A percentile compares a stretch with the other conserved stretches of the same genome.
These are phyloP conservation scores for Nigrograna mackinnonii DNA, from an alignment of 2,329 filamentous ascomycete species.

Conservation along the genomic window DNA sequence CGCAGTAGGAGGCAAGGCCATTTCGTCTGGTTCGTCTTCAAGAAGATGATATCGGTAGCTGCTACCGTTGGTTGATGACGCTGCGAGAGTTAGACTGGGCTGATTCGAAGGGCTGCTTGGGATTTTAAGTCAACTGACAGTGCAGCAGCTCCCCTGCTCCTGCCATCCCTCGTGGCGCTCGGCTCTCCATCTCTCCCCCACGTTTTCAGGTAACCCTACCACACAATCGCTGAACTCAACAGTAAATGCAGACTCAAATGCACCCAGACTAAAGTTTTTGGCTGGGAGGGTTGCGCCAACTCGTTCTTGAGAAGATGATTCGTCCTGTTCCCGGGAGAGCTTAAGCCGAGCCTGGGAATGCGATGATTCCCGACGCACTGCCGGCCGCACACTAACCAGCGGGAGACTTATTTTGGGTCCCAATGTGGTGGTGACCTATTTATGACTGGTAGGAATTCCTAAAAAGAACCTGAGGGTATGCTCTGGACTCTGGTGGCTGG, in stretches of 20 bases:
- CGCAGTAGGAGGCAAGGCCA: constrained; percentile 6
- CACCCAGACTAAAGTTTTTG: background rate
- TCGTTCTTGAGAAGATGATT: background rate
- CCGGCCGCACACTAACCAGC: too few relatives aligned
- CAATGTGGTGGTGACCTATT: too few relatives aligned
- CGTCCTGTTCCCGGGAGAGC: background rate
- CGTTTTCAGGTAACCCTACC: constrained; percentile 11
- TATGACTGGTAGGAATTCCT: too few relatives aligned
- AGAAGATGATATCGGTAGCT: constrained; percentile 4
- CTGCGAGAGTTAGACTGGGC: background rate
- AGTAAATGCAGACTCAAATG: background rate
- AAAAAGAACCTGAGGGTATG: too few relatives aligned
- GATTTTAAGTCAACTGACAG: constrained; percentile 10
- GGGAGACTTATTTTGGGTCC: too few relatives aligned
- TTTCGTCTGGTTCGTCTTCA: background rate
- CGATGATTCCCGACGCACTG: too few relatives aligned
- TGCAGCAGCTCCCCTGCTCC: constrained; percentile 7
- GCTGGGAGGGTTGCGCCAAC: background rate
- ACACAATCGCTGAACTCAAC: background rate
- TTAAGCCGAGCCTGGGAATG: too few relatives aligned
- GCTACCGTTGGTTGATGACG: constrained; percentile 1
- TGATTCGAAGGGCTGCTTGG: background rate
- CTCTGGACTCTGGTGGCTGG: too few relatives aligned
- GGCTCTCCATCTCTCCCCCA: constrained; percentile 12
- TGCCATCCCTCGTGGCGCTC: constrained; percentile 13